Evolutionary conservation across 2,329 filamentous ascomycete genomes (phyloP).

Genomic region (Septoria linicola): DNA sequence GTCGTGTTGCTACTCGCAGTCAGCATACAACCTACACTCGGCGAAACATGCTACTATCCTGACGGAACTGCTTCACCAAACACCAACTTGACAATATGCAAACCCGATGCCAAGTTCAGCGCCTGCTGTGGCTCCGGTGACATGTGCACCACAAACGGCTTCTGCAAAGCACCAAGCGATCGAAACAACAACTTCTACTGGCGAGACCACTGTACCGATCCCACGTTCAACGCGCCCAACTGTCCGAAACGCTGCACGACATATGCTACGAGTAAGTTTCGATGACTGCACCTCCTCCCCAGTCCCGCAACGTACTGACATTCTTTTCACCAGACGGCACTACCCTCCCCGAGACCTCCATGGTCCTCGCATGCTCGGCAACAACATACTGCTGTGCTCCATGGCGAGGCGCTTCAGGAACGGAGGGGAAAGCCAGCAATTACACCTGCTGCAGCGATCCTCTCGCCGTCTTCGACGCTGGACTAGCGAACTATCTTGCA

Average conservation of each 20-base stretch:
- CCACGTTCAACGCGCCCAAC: neutral
- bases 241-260: no score
- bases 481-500: neutral
- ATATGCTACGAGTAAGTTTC: no score
- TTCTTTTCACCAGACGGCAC: no score
- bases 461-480: neutral
- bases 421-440: neutral
- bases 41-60: conserved; percentile 1
- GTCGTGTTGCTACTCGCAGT: no score
- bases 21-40: no score
- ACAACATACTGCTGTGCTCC: neutral
- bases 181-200: neutral
- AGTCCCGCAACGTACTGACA: neutral
- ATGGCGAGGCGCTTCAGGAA: neutral
- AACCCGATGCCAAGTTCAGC: neutral
- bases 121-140: neutral
- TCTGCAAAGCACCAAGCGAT: neutral
- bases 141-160: neutral
- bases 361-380: neutral
- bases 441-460: neutral
- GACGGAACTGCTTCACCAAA: neutral
- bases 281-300: no score
- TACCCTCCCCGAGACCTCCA: neutral
- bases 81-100: conserved; percentile 17
- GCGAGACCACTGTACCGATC: neutral